Evolutionary conservation across 192 early-diverging fungal genomes (phyloP).

Genomic region (Backusella morwellensis): DNA sequence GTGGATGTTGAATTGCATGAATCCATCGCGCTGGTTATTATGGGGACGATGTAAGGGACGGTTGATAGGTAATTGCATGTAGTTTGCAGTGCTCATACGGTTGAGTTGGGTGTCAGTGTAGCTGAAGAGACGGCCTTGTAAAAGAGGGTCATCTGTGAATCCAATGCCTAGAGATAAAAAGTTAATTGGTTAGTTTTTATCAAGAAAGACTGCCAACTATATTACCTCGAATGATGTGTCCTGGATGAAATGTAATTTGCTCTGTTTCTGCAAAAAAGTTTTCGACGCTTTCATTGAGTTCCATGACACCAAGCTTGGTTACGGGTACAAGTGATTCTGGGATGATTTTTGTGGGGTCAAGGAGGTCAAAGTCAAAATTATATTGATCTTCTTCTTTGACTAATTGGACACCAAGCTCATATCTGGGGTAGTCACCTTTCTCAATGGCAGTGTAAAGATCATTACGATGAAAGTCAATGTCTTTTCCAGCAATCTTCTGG

Average conservation of each 20-base stretch:
- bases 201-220: not conserved
- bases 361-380: constrained; percentile 39
- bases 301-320: constrained; percentile 37
- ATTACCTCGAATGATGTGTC: constrained; percentile 36
- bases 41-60: constrained; percentile 31
- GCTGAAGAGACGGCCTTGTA: constrained; percentile 48
- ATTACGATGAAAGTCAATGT: constrained; percentile 42
- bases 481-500: constrained; percentile 35
- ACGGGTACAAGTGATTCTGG: constrained; percentile 43
- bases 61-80: constrained; percentile 46
- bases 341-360: constrained; percentile 49
- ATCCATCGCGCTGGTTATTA: constrained; percentile 48
- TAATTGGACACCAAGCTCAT: constrained; percentile 44
- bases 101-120: constrained; percentile 50
- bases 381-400: constrained; percentile 27
- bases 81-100: constrained; percentile 39
- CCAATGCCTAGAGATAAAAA: constrained; percentile 17
- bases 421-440: constrained; percentile 39
- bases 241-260: constrained; percentile 42
- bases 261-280: constrained; percentile 52
- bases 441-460: constrained; percentile 42
- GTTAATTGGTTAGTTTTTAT: not conserved
- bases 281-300: constrained; percentile 40
- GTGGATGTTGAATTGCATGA: constrained; percentile 19
- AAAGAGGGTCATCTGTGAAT: constrained; percentile 41